Evolutionary conservation across 2,329 filamentous ascomycete genomes (phyloP).

Genomic region (Alternaria longipes): DNA sequence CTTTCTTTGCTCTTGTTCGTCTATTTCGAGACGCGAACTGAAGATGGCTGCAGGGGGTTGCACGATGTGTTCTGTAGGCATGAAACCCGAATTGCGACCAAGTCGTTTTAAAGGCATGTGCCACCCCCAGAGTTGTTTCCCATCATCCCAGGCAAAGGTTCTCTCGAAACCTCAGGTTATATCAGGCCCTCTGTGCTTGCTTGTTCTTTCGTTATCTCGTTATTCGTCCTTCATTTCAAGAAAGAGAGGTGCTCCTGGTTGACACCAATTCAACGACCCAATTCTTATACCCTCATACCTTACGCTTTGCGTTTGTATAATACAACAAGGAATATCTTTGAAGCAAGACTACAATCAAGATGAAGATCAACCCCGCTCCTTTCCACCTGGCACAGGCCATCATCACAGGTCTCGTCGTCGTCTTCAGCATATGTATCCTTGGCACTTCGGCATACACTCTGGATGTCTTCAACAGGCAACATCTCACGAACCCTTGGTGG

Average conservation of each 20-base stretch:
- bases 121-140: conserved; percentile 29
- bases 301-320: background rate
- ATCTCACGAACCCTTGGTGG: conserved; percentile 58
- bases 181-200: conserved; percentile 19
- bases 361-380: conserved; percentile 51
- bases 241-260: conserved; percentile 43
- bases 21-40: conserved; percentile 16
- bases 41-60: conserved; percentile 16
- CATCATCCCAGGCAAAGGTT: conserved; percentile 27
- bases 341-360: conserved; percentile 19
- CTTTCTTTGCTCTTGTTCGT: conserved; percentile 17
- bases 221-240: conserved; percentile 34
- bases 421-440: conserved; percentile 54
- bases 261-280: conserved; percentile 23
- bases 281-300: conserved; percentile 9
- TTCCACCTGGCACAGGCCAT: conserved; percentile 47
- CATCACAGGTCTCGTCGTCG: conserved; percentile 49
- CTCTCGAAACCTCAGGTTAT: conserved; percentile 23
- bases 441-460: conserved; percentile 56
- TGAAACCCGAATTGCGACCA: conserved; percentile 46
- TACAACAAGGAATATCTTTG: conserved; percentile 1
- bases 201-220: conserved; percentile 26
- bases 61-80: conserved; percentile 19
- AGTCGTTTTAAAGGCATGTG: conserved; percentile 48
- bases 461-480: conserved; percentile 55